phyloP scores from a whole-genome alignment of 108 stramenopile species.

The Seminavis robusta region DNA sequence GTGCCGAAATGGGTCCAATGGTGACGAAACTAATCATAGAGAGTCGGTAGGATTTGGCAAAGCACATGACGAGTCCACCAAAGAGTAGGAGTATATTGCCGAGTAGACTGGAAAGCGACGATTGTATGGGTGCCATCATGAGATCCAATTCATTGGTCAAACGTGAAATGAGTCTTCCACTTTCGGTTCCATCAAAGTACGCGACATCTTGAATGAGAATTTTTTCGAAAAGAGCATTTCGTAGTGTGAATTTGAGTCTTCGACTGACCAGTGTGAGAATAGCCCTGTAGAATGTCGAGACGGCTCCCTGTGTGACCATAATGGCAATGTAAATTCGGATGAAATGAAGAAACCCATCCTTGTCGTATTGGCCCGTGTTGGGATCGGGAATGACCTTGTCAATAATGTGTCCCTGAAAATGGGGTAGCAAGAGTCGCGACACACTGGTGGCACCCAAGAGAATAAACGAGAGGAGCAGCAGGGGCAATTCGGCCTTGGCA shows the following conservation, averaged over 20 bases:
- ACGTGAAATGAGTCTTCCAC: slow-evolving; percentile 62
- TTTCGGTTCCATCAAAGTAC: slow-evolving; percentile 60
- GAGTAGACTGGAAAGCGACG: slow-evolving; percentile 29
- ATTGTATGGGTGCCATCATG: slow-evolving; percentile 54
- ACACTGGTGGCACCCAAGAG: slow-evolving; percentile 25
- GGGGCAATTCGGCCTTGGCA: slow-evolving; percentile 24
- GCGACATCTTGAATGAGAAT: slow-evolving; percentile 59
- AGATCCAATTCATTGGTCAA: slow-evolving; percentile 57
- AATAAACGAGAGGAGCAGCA: slow-evolving; percentile 24
- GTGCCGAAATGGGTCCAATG: slow-evolving; percentile 42
- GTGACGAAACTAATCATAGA: slow-evolving; percentile 54
- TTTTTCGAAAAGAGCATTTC: slow-evolving; percentile 44
- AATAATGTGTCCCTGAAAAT: slow-evolving; percentile 46
- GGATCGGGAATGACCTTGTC: slow-evolving; percentile 40
- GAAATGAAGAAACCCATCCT: slow-evolving; percentile 25
- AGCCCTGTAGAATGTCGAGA: slow-evolving; percentile 32
- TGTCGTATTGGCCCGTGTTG: slow-evolving; percentile 15
- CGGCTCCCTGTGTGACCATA: slow-evolving; percentile 30
- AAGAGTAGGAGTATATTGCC: slow-evolving; percentile 35
- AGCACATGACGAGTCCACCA: slow-evolving; percentile 49
- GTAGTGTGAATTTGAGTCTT: slow-evolving; percentile 25
- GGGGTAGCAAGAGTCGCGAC: slow-evolving; percentile 33
- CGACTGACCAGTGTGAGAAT: slow-evolving; percentile 31
- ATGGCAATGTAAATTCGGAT: slow-evolving; percentile 34
- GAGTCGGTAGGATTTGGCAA: slow-evolving; percentile 41